phyloP scores from a whole-genome alignment of 768 basidiomycete genomes.

The Leccinum disarticulatum region DNA sequence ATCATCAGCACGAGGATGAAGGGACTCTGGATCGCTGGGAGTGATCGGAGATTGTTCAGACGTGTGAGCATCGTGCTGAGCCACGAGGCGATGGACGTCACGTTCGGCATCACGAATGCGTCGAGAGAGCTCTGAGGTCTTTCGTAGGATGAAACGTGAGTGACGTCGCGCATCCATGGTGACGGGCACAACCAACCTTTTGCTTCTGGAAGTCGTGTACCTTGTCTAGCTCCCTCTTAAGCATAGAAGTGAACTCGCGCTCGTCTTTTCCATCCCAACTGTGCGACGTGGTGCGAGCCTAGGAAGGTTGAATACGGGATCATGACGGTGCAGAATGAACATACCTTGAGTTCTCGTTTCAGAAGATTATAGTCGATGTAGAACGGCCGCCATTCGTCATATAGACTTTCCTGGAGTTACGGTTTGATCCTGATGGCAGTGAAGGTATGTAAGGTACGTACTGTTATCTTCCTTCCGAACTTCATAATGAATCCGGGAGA shows the following conservation, averaged over 20 bases:
- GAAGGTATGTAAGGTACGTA: slow-evolving; percentile 28
- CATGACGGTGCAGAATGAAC: background rate
- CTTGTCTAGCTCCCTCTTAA: slow-evolving; percentile 89
- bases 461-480: slow-evolving; percentile 78
- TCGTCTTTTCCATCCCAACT: slow-evolving; percentile 82
- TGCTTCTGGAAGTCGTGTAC: slow-evolving; percentile 89
- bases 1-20: slow-evolving; percentile 42
- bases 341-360: slow-evolving; percentile 87
- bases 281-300: slow-evolving; percentile 52
- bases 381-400: slow-evolving; percentile 86
- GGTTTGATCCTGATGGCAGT: background rate
- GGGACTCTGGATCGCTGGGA: slow-evolving; percentile 55
- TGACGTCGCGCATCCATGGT: background rate
- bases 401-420: slow-evolving; percentile 65
- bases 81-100: slow-evolving; percentile 76
- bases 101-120: slow-evolving; percentile 83
- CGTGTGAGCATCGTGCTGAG: slow-evolving; percentile 42
- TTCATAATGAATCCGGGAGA: slow-evolving; percentile 50
- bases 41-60: slow-evolving; percentile 25
- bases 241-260: slow-evolving; percentile 71
- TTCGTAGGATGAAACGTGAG: background rate
- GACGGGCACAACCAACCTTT: slow-evolving; percentile 55
- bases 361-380: slow-evolving; percentile 89
- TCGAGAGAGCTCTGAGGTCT: slow-evolving; percentile 80
- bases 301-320: background rate